Evolutionary conservation across 2,329 filamentous ascomycete species (phyloP), one percentile per base, ranked within the genome.

Genomic region (Fusarium caatingaense): DNA sequence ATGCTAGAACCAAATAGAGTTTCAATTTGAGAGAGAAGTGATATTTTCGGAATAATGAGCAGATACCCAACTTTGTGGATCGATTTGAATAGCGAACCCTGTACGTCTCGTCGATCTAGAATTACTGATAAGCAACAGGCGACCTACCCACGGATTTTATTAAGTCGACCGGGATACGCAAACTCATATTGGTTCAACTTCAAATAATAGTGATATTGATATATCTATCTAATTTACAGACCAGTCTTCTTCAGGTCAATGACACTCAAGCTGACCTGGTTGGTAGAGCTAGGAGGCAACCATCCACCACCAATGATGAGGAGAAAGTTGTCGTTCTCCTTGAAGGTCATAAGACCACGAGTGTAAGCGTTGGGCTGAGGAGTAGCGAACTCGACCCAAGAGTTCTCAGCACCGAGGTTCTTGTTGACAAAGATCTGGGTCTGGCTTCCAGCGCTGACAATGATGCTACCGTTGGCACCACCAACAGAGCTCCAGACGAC

Each of bases 271-370:
- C 76, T 79, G 8, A 83, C 79, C 73, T 80, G 71, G 48, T 87
- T 85, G 16, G 80, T 81, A 28, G 77, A 84, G 53, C 80, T 84
- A 3, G 83, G 82, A 15, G 84, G 84, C 69, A 84, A 73, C 30
- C 80, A 77, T 4, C 82, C 81, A 0, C 78, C 83, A 2, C 82
- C 82, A 37, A 82, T 82, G 48, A 87, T 84, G 2, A 84, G 60
- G 48, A 80, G 30, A 23, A 74, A 72, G 54, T 77, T 75, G 10
- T 77, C 76, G 34, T 80, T 76, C 40, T 78, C 75, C 25, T 76
- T 74, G 40, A 82, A 77, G 34, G 80, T 73, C 56, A 79, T 72
- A 53, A 83, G 72, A 8, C 76, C 68, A 41, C 81, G 71, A 6
- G 79, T 79, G 57, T 83, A 83, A 8, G 80, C 79, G 5, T 69